Evolutionary conservation across 176 grass and related monocot species (phyloP).

Genomic region (Triticum aestivum): DNA sequence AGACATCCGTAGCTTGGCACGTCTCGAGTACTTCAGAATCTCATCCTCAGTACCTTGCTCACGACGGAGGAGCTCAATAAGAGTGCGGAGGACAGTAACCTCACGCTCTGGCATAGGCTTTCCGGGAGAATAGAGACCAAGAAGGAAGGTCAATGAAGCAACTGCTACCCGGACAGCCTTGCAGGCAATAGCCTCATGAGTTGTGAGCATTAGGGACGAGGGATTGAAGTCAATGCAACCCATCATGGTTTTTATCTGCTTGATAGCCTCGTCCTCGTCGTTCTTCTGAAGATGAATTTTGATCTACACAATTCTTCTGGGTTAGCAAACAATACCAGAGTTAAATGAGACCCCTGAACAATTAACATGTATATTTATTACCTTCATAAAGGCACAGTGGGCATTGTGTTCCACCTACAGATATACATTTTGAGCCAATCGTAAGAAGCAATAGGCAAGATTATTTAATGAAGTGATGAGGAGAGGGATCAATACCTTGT

Average conservation of each 20-base stretch:
- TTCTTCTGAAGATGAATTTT: constrained; percentile 86
- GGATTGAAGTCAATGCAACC: constrained; percentile 76
- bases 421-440: constrained; percentile 26
- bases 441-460: constrained; percentile 26
- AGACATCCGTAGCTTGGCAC: constrained; percentile 55
- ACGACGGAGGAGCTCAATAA: constrained; percentile 63
- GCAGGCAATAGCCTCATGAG: constrained; percentile 80
- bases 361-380: constrained; percentile 28
- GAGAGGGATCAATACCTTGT: constrained; percentile 54
- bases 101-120: constrained; percentile 76
- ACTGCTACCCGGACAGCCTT: constrained; percentile 59
- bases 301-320: constrained; percentile 48
- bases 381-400: constrained; percentile 85
- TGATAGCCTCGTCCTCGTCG: constrained; percentile 69
- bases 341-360: constrained; percentile 10
- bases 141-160: constrained; percentile 59
- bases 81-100: constrained; percentile 70
- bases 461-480: constrained; percentile 8
- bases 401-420: constrained; percentile 77
- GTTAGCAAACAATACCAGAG: constrained; percentile 44
- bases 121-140: constrained; percentile 63
- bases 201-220: constrained; percentile 62
- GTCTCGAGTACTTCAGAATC: constrained; percentile 76
- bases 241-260: constrained; percentile 72
- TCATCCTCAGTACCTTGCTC: constrained; percentile 61